Evolutionary conservation across 441 rosid species (phyloP), one percentile per base, ranked within the genome.

Genomic region (Gossypium trilobum): DNA sequence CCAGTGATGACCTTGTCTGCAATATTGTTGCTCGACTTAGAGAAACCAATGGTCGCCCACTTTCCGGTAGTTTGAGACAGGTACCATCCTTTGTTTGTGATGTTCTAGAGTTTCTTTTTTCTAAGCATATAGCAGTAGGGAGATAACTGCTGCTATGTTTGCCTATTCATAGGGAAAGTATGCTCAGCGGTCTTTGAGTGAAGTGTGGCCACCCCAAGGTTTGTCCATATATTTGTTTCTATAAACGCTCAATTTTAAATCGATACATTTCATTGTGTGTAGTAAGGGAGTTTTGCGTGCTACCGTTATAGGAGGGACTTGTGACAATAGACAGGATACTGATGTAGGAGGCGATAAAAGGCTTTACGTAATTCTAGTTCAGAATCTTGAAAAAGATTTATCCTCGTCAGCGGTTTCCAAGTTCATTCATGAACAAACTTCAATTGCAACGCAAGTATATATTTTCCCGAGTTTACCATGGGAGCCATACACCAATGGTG

Each of bases 371-470:
- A 22, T 86, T 13, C 57, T 81, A 51, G 58, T 87, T 73, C 84
- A 82, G 65, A 83, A 87, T 56, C 60, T 87, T 60, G 88, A 85
- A 54, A 87, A 79, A 64, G 74, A 78, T 6, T 27, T 82, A 17
- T 52, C 78, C 13, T 69, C 91, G 23, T 81, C 81, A 22, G 36
- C 77, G 9, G 77, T 85, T 52, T 69, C 39, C 16, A 76, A 81
- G 31, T 85, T 87, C 74, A 75, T 85, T 63, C 84, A 58, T 11
- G 25, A 25, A 11, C 77, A 78, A 46, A 85, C 84, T 29, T 78
- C 78, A 10, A 42, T 83, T 39, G 20, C 75, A 4, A 44, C 73
- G 13, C 73, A 57, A 72, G 87, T 75, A 5, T 78, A 31, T 70
- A 54, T 82, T 71, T 79, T 78, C 31, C 85, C 87, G 13, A 81